Evolutionary conservation across 2,329 filamentous ascomycete genomes (phyloP).

Genomic region (Arthrinium puccinioides): DNA sequence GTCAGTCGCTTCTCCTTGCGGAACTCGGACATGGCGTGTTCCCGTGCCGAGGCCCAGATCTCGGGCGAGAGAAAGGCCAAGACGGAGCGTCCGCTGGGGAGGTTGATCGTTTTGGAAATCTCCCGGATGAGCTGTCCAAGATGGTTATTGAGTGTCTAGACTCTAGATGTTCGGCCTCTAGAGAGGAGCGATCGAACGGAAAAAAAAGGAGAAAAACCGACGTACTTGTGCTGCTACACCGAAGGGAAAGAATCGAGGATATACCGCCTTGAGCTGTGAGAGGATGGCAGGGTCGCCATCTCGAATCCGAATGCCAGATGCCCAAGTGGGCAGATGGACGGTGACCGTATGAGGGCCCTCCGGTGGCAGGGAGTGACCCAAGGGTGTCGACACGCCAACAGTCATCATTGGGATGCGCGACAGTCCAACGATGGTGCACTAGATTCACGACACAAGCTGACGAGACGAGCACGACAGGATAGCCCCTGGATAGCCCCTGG

Average conservation of each 20-base stretch:
- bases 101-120: constrained; percentile 23
- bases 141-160: too few species aligned
- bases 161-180: too few species aligned
- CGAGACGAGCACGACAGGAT: too few species aligned
- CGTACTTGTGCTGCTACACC: constrained; percentile 25
- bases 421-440: too few species aligned
- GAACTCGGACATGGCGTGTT: constrained; percentile 24
- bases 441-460: too few species aligned
- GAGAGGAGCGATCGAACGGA: too few species aligned
- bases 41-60: constrained; percentile 15
- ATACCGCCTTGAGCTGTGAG: constrained; percentile 31
- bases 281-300: constrained; percentile 31
- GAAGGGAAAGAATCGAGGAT: constrained; percentile 39
- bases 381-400: constrained; percentile 6
- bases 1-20: constrained; percentile 28
- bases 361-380: constrained; percentile 39
- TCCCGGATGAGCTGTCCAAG: constrained; percentile 25
- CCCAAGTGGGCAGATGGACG: constrained; percentile 36
- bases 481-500: too few species aligned
- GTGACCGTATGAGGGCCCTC: constrained; percentile 40
- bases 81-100: constrained; percentile 17
- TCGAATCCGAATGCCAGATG: constrained; percentile 27
- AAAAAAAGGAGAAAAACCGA: not conserved
- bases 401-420: too few species aligned
- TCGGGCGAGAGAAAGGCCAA: constrained; percentile 21